These are phyloP conservation scores for Moesziomyces sp. DNA, from an alignment of 1,284 basidiomycete species.

Conservation along the genomic window DNA sequence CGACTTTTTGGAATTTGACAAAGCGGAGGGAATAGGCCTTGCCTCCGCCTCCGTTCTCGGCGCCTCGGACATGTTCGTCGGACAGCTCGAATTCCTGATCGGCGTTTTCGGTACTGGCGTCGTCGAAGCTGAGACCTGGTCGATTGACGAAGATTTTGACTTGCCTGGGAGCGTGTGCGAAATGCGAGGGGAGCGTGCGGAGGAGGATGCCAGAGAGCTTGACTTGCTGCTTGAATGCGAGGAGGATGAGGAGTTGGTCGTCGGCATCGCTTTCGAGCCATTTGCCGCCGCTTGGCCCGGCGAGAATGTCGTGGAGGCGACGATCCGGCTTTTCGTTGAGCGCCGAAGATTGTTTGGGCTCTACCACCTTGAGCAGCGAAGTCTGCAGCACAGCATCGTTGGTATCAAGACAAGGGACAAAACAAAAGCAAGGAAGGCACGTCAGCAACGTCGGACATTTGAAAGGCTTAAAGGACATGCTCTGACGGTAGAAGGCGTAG, in stretches of 20 bases:
- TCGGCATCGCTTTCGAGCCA: constrained; percentile 83
- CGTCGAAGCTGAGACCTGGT: constrained; percentile 67
- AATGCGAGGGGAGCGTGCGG: constrained; percentile 68
- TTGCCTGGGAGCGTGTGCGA: constrained; percentile 26
- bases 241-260: constrained; percentile 73
- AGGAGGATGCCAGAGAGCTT: constrained; percentile 78
- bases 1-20: constrained; percentile 81
- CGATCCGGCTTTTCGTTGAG: constrained; percentile 78
- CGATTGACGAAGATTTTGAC: constrained; percentile 66
- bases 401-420: neutral
- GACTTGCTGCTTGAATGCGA: constrained; percentile 80
- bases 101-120: constrained; percentile 67
- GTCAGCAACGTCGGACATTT: constrained; percentile 23
- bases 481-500: constrained; percentile 8
- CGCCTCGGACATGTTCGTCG: constrained; percentile 61
- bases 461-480: neutral
- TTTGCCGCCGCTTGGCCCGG: constrained; percentile 70
- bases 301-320: constrained; percentile 73
- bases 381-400: constrained; percentile 31
- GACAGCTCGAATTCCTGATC: constrained; percentile 69
- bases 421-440: constrained; percentile 3
- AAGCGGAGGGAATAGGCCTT: constrained; percentile 76
- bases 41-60: constrained; percentile 68
- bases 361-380: constrained; percentile 76
- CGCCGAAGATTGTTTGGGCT: constrained; percentile 75